Evolutionary conservation across 2,329 filamentous ascomycete species (phyloP), one percentile per base, ranked within the genome.

Genomic region (Leptographium procerum): DNA sequence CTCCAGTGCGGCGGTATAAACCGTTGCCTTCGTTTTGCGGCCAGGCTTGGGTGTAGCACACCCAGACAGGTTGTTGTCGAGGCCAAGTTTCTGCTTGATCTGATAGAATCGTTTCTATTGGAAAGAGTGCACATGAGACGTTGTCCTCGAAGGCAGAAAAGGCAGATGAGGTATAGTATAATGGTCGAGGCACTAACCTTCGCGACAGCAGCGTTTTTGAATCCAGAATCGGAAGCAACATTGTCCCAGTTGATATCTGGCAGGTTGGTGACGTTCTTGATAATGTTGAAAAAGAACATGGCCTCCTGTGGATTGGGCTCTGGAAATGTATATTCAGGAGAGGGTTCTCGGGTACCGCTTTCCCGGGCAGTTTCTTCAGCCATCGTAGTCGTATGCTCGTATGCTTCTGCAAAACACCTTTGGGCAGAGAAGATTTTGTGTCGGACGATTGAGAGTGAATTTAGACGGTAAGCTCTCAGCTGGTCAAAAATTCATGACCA

Each of bases 231-330:
- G 0, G 55, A 33, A 1, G 78, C 77, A 3, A 81, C 74, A 5
- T 64, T 66, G 0, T 71, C 66, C 79, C 79, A 81, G 64, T 82
- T 73, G 40, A 77, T 70, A 1, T 75, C 73, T 4, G 73, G 72
- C 61, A 72, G 73, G 68, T 70, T 73, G 26, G 68, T 68, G 50
- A 70, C 71, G 58, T 77, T 68, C 64, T 75, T 73, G 59, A 78
- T 67, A 48, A 79, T 72, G 57, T 71, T 70, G 59, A 72, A 71
- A 65, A 77, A 76, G 50, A 77, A 72, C 64, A 71, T 71, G 10
- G 72, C 71, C 61, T 79, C 76, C 4, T 68, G 64, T 1, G 70
- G 62, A 6, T 68, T 75, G 0, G 73, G 75, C 53, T 72, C 69
- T 1, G 63, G 62, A n/a, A 40, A 54, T 14, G 29, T 24, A 29